phyloP scores from a whole-genome alignment of 352 stramenopile species.

The Globisporangium canariense region DNA sequence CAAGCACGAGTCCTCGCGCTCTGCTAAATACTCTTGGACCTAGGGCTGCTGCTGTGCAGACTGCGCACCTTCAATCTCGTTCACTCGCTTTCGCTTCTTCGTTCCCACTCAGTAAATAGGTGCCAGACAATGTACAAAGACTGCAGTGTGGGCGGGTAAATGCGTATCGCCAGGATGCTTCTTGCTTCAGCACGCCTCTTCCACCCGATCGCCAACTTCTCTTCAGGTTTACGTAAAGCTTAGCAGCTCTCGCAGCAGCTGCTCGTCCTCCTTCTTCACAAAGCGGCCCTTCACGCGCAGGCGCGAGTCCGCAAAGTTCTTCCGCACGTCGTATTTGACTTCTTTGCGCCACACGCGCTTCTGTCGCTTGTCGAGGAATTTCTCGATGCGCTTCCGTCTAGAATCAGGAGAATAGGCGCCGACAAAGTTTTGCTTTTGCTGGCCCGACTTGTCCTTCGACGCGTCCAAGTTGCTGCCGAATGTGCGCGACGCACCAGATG shows the following conservation, averaged over 20 bases:
- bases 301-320: constrained; percentile 98
- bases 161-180: neutral
- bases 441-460: constrained; percentile 44
- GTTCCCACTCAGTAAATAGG: constrained; percentile 19
- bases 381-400: constrained; percentile 89
- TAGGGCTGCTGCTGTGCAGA: neutral
- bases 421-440: constrained; percentile 84
- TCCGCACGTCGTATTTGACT: constrained; percentile 98
- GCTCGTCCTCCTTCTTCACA: constrained; percentile 97
- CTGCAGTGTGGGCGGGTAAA: neutral
- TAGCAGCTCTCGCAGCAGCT: constrained; percentile 80
- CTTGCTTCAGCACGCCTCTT: neutral
- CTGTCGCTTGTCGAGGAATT: constrained; percentile 95
- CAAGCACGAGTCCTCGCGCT: constrained; percentile 11
- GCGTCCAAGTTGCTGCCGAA: constrained; percentile 37
- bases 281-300: constrained; percentile 96
- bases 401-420: constrained; percentile 95
- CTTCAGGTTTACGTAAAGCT: constrained; percentile 69
- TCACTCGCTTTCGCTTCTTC: constrained; percentile 7
- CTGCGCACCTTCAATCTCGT: constrained; percentile 3
- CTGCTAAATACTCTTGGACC: constrained; percentile 18
- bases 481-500: constrained; percentile 24
- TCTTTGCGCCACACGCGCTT: constrained; percentile 94
- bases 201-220: neutral
- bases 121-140: constrained; percentile 19